Base-by-base conservation (phyloP, 257 asterid species). In the Solanum chaucha region DNA sequence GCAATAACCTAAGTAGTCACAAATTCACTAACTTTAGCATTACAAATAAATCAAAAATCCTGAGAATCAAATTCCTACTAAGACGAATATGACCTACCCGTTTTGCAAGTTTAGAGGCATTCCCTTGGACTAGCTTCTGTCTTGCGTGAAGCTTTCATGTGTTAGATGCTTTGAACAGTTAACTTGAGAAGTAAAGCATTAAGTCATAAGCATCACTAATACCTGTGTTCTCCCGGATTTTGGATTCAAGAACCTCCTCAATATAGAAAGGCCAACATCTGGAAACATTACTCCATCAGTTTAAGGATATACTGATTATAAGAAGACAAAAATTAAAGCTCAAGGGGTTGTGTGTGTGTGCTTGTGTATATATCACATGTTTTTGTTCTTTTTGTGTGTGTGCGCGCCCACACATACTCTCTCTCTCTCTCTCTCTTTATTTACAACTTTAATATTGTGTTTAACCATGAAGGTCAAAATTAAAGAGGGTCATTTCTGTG, bases 211-310 rank as follows among this genome's bases (percentile, higher is more conserved):
- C 40, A 41, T 14, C 44, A 70, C 40, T 86, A 85, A 74, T 93
- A 95, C 99, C 99, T 95, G 93, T 87, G 90, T 82, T 24, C 36
- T 87, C 74, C 83, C 93, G 68, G 94, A 87, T 48, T 90, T 90
- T 85, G 97, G 98, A 87, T 93, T 15, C 90, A 95, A 88, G 90
- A 97, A 97, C 88, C 98, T 94, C 89, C 96, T 90, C 88, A 97
- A 89, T 83, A 95, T 91, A 89, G 99, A 97, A 86, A 97, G 98
- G 46, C 99, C 99, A 88, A 91, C 96, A 87, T 93, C 99, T 97
- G 94, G 88, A 92, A 35, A 51, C 85, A 88, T 84, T 48, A 74
- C 28, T 9, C 77, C 70, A 74, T 19, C 36, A 64, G 58, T 89
- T 87, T 20, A 19, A 82, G 20, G 81, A 64, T 35, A 51, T 40